Conservation (phyloP, 345 rosid species). For the Theobroma cacao region DNA sequence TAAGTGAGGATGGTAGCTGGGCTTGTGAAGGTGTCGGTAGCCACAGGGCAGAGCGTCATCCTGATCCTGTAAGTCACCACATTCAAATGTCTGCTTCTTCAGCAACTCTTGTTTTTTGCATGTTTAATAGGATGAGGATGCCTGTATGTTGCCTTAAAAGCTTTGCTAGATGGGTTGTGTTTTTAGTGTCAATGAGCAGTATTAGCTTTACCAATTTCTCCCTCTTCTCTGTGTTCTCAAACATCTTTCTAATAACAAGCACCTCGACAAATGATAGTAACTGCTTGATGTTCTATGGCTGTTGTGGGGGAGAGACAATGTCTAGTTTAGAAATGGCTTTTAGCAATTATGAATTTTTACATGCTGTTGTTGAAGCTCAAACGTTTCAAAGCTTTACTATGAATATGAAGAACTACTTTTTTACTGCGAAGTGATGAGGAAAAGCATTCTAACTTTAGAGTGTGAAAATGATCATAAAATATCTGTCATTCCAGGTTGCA, state of each 20-base stretch:
- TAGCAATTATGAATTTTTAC: neutral
- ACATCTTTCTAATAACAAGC: neutral
- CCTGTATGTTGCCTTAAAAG: neutral
- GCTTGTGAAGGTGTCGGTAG: slow-evolving; percentile 48
- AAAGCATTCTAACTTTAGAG: neutral
- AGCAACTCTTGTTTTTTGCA: neutral
- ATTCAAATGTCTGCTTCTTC: slow-evolving; percentile 1
- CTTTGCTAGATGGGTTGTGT: neutral
- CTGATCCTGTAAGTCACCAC: slow-evolving; percentile 65
- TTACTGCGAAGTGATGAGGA: neutral
- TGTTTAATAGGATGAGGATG: neutral
- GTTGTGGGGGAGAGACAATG: neutral
- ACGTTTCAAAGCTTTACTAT: neutral
- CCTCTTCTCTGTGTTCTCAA: neutral
- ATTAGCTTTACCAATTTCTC: neutral
- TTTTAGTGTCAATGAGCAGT: neutral
- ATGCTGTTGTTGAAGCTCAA: neutral
- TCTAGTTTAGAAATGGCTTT: neutral
- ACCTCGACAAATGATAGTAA: neutral
- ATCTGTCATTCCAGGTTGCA: slow-evolving; percentile 43
- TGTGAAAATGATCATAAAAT: neutral
- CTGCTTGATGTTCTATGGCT: neutral
- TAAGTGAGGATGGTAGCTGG: slow-evolving; percentile 78
- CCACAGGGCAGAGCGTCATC: slow-evolving; percentile 40
- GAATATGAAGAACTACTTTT: neutral